A percentile compares a stretch with the other conserved stretches of the same genome.
Conservation (phyloP, 1,284 basidiomycete genomes). For the Ceratobasidium papillatum region DNA sequence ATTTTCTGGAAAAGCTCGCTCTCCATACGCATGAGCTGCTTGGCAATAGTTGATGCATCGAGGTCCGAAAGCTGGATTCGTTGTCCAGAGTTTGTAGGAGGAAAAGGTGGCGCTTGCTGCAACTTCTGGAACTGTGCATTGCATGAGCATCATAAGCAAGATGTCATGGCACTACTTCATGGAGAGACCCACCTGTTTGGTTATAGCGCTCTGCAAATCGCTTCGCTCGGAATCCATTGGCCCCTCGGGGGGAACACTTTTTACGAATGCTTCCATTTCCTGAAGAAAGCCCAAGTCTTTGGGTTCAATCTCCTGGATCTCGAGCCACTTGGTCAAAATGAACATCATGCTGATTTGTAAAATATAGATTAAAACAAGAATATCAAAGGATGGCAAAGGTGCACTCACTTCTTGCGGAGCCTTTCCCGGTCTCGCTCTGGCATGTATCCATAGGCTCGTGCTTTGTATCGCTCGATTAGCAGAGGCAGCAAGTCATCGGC, state of each 20-base stretch:
- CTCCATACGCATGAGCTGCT: slow-evolving; percentile 32
- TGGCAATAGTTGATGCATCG: slow-evolving; percentile 1
- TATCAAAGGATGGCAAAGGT: neutral
- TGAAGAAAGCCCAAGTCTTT: slow-evolving; percentile 10
- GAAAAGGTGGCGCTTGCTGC: neutral
- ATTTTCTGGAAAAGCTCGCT: slow-evolving; percentile 36
- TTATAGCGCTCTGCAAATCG: neutral
- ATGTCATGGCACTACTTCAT: neutral
- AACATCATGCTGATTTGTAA: neutral
- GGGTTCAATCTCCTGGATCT: slow-evolving; percentile 21
- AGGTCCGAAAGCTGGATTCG: slow-evolving; percentile 3
- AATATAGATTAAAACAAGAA: neutral
- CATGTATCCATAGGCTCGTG: neutral
- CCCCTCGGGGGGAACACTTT: neutral
- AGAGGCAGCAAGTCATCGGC: slow-evolving; percentile 14
- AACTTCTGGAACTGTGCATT: neutral
- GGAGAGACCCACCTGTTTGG: neutral
- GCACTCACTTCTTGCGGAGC: slow-evolving; percentile 13
- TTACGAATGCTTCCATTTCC: slow-evolving; percentile 21
- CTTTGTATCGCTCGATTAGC: slow-evolving; percentile 20
- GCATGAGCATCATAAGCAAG: neutral
- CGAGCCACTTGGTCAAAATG: slow-evolving; percentile 22
- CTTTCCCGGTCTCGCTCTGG: neutral
- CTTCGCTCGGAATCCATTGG: neutral
- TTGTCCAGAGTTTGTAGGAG: neutral